A percentile compares a stretch with the other conserved stretches of the same genome.
Conservation (phyloP, 2,329 filamentous ascomycete genomes). For the Fusarium ramigenum region DNA sequence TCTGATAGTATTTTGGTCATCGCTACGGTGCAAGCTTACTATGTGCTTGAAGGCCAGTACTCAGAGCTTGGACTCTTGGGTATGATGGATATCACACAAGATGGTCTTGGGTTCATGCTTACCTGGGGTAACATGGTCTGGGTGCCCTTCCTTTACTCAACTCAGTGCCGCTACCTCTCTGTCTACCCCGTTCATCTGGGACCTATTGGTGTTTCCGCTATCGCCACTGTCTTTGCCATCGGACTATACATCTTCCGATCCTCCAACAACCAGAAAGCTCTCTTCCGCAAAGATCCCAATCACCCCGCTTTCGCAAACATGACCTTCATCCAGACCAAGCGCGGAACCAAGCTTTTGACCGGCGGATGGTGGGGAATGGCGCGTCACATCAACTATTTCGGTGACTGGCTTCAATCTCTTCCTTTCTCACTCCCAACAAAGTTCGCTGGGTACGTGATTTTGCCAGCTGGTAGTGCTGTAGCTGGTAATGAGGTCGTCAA, state of each 20-base stretch:
- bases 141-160: slow-evolving; percentile 87
- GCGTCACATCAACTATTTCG: slow-evolving; percentile 92
- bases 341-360: slow-evolving; percentile 80
- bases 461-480: slow-evolving; percentile 57
- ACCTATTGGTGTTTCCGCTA: slow-evolving; percentile 66
- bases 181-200: slow-evolving; percentile 82
- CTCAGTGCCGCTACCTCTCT: slow-evolving; percentile 83
- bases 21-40: slow-evolving; percentile 77
- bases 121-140: slow-evolving; percentile 89
- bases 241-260: slow-evolving; percentile 89
- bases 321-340: slow-evolving; percentile 82
- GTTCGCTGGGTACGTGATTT: slow-evolving; percentile 79
- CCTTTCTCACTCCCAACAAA: slow-evolving; percentile 87
- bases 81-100: slow-evolving; percentile 90
- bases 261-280: slow-evolving; percentile 90
- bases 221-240: slow-evolving; percentile 70
- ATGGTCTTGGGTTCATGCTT: slow-evolving; percentile 94
- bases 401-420: slow-evolving; percentile 91
- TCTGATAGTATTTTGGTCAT: slow-evolving; percentile 86
- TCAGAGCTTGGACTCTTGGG: slow-evolving; percentile 87
- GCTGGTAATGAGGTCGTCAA: slow-evolving; percentile 59
- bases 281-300: slow-evolving; percentile 86
- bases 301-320: slow-evolving; percentile 80
- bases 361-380: slow-evolving; percentile 92
- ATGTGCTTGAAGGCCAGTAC: slow-evolving; percentile 83